Evolutionary conservation across 345 rosid species (phyloP), one percentile per base, ranked within the genome.

Genomic region (Gossypium turneri): DNA sequence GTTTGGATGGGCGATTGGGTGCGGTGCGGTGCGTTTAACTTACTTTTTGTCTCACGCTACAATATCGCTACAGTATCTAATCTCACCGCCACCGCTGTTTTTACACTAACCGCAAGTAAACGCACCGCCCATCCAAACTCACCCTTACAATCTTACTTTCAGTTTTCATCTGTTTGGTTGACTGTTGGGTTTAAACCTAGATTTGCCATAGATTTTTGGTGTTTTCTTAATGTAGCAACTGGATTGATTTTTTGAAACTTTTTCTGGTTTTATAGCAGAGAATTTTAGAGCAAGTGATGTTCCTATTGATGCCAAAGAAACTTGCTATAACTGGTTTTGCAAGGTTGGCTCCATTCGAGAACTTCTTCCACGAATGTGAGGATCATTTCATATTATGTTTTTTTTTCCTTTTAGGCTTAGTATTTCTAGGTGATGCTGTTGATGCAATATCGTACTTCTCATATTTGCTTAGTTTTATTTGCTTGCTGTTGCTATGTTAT

Each of bases 321-420:
- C 94, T 59, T 94, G 94, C 87, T 71, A 90, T 79, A 94, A 94
- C 83, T 94, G 98, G 97, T 90, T 92, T 81, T 85, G 82, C 87
- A 94, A 94, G 88, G 87, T 92, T 72, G 89, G 96, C 77, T 87
- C 96, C 24, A 82, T 92, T 61, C 84, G 78, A 76, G 98, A 94
- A 81, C 97, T 94, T 82, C 98, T 92, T 80, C 96, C 94, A 65
- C 93, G 97, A 87, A 87, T 94, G 98, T 94, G 82, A 84, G 75
- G 75, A 82, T 73, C 73, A 57, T 75, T 61, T 69, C 77, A 66
- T 55, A 19, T 67, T 71, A 24, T 61, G 41, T 63, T 29, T 77
- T 1, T 67, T 29, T 1, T 34, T 34, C 41, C 20, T 25, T 58
- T 51, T 66, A 53, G 17, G 64, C 25, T 59, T 25, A 11, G 6